A percentile compares a stretch with the other conserved stretches of the same genome.
These are phyloP conservation scores for Agrocybe praecox DNA, from an alignment of 768 basidiomycete species.

Conservation along the genomic window DNA sequence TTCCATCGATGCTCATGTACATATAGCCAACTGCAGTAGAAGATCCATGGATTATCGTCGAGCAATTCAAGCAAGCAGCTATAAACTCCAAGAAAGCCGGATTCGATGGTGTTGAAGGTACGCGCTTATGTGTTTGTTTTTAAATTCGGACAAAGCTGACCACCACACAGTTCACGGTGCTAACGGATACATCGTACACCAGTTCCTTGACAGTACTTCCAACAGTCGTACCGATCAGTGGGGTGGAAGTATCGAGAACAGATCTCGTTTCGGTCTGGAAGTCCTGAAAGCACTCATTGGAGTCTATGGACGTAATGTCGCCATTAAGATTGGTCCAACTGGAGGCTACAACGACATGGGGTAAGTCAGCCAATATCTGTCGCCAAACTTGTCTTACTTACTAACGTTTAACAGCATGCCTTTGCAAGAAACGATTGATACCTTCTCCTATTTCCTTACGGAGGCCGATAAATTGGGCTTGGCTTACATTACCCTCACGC, in stretches of 20 bases:
- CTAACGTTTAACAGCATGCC: constrained; percentile 34
- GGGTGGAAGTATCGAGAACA: constrained; percentile 61
- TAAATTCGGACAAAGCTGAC: background rate
- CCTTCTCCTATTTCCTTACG: constrained; percentile 40
- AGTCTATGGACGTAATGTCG: constrained; percentile 47
- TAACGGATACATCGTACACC: constrained; percentile 45
- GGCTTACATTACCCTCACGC: constrained; percentile 33
- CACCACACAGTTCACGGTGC: constrained; percentile 39
- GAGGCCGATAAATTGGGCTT: constrained; percentile 40
- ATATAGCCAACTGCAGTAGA: constrained; percentile 41
- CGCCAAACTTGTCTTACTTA: background rate
- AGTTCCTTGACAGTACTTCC: constrained; percentile 50
- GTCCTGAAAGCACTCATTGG: constrained; percentile 43
- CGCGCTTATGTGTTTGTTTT: background rate
- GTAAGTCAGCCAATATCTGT: constrained; percentile 18
- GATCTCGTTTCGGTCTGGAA: constrained; percentile 55
- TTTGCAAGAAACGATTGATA: constrained; percentile 42
- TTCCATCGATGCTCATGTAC: background rate
- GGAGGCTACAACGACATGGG: constrained; percentile 51
- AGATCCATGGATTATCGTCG: constrained; percentile 42
- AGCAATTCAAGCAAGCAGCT: constrained; percentile 45
- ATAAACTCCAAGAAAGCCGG: constrained; percentile 53
- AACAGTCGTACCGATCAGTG: constrained; percentile 59
- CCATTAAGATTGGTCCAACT: constrained; percentile 44
- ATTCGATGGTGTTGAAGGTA: constrained; percentile 58